Base-by-base conservation (phyloP, 164 flowering plant genomes). In the Sextonia rubra region DNA sequence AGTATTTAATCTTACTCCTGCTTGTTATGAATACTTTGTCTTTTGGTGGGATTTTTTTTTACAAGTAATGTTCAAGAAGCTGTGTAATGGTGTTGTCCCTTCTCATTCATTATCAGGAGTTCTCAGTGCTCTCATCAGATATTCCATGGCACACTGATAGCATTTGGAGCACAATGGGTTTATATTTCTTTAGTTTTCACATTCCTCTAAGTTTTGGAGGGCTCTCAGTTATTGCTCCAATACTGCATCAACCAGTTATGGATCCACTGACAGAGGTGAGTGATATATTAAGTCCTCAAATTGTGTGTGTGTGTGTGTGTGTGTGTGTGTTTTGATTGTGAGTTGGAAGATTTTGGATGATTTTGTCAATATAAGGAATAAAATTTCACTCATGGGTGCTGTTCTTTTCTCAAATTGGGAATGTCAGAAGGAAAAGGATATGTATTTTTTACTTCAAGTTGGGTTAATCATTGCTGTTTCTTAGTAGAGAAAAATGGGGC, bases 191-290 rank as follows among this genome's bases (percentile, higher is more conserved):
- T 81, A 83, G 85, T 84, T 71, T 90, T 77, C 97, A 93, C 72
- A 77, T 93, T 68, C 97, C 98, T 75, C 75, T 93, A 75, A 88
- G 94, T 77, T 85, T 86, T 79, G 94, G 98, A 69, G 91, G 96
- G 68, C 70, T 91, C 48, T 87, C 94, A 29, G 74, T 86, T 7
- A 86, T 85, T 73, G 75, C 95, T 62, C 63, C 78, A 22, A 22
- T 87, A 68, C 64, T 89, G 80, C 86, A 85, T 72, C 86, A 79
- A 72, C 77, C 83, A 60, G 78, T 71, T 85, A 90, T 90, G 69
- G 88, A 85, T 75, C 88, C 89, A 30, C 90, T 89, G 71, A 80
- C 80, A 68, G 66, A 86, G 88, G 98, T 90, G 77, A 81, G 78
- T 60, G 3, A 70, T 22, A 37, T 32, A 22, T 6, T 20, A 9